phyloP scores from a whole-genome alignment of 306 rosid genomes.

The Prunus campanulata region DNA sequence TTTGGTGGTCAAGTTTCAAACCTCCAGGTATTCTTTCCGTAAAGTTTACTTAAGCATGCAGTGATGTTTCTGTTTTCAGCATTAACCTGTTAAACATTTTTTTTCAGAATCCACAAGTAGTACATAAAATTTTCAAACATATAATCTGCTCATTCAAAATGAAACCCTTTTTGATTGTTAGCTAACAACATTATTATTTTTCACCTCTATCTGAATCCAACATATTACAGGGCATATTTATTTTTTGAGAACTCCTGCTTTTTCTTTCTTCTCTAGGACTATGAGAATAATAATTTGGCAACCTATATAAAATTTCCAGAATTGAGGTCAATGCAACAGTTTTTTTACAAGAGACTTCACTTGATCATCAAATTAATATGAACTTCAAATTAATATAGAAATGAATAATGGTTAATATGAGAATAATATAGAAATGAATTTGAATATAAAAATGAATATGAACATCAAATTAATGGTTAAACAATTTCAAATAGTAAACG shows the following conservation, averaged over 20 bases:
- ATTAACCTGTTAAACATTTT: neutral
- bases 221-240: neutral
- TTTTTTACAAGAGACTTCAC: neutral
- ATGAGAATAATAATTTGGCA: neutral
- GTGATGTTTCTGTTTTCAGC: slow-evolving; percentile 11
- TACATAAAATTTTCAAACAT: neutral
- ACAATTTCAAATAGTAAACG: neutral
- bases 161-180: neutral
- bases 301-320: neutral
- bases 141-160: neutral
- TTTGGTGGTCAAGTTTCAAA: slow-evolving; percentile 97
- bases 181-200: neutral
- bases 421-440: too few relatives aligned
- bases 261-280: too few relatives aligned
- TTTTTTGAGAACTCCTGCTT: neutral
- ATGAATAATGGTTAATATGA: too few relatives aligned
- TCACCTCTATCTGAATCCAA: neutral
- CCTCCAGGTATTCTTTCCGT: slow-evolving; percentile 65
- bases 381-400: too few relatives aligned
- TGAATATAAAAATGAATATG: too few relatives aligned
- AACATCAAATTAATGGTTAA: too few relatives aligned
- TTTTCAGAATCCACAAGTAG: neutral
- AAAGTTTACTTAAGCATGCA: neutral
- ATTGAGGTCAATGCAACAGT: neutral
- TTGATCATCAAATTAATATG: too few relatives aligned